A percentile compares a stretch with the other conserved stretches of the same genome.
Evolutionary conservation across 1,284 basidiomycete genomes (phyloP).

Genomic region (Austroboletus novae-zelandiae): DNA sequence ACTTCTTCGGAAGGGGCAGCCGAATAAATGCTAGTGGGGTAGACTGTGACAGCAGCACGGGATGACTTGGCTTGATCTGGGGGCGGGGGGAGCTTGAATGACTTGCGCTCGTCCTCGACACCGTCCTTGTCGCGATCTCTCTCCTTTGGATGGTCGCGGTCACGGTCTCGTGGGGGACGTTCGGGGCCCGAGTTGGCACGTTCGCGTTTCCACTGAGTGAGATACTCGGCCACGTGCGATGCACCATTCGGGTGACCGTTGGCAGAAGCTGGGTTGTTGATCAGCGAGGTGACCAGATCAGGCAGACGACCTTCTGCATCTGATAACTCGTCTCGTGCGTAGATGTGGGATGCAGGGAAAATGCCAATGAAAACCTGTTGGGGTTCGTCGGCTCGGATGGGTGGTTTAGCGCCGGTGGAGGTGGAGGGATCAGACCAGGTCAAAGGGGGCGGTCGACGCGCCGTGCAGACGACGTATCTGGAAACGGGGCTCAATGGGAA

Average conservation of each 20-base stretch:
- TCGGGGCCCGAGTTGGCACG: slow-evolving; percentile 43
- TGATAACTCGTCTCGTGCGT: slow-evolving; percentile 84
- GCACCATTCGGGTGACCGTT: slow-evolving; percentile 34
- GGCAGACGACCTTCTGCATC: slow-evolving; percentile 87
- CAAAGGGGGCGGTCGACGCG: slow-evolving; percentile 60
- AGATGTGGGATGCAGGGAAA: slow-evolving; percentile 90
- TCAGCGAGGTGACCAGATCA: slow-evolving; percentile 54
- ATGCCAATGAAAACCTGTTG: slow-evolving; percentile 95
- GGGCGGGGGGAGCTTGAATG: slow-evolving; percentile 69
- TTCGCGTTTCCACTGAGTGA: slow-evolving; percentile 45
- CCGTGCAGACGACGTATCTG: slow-evolving; percentile 90
- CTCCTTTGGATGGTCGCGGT: slow-evolving; percentile 54
- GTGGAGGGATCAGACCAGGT: slow-evolving; percentile 61
- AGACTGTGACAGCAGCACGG: slow-evolving; percentile 66
- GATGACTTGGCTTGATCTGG: slow-evolving; percentile 71
- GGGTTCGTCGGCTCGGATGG: slow-evolving; percentile 62
- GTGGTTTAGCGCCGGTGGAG: slow-evolving; percentile 37
- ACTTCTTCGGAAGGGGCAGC: slow-evolving; percentile 65
- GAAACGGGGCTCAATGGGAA: slow-evolving; percentile 2
- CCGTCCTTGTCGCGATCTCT: slow-evolving; percentile 59
- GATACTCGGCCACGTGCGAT: slow-evolving; percentile 38
- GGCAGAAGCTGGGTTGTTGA: slow-evolving; percentile 36
- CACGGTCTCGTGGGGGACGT: slow-evolving; percentile 45
- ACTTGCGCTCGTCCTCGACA: slow-evolving; percentile 46
- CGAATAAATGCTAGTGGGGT: slow-evolving; percentile 64